Evolutionary conservation across 1,284 basidiomycete genomes (phyloP).

Genomic region (Apiotrichum montevideense): DNA sequence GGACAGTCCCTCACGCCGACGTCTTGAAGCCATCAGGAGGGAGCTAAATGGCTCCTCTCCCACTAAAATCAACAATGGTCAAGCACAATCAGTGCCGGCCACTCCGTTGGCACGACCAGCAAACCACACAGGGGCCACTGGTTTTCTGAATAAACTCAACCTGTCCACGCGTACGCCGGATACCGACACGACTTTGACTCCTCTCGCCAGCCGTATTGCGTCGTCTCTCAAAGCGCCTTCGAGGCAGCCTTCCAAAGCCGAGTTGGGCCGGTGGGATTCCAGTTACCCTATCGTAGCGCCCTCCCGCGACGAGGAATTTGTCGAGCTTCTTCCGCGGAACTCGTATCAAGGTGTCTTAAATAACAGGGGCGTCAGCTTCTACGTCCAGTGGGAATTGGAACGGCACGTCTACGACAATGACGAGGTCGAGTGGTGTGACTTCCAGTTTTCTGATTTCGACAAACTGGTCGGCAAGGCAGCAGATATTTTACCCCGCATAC

Average conservation of each 20-base stretch:
- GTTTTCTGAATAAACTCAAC: background rate
- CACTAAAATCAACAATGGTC: too few relatives aligned
- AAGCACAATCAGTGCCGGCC: background rate
- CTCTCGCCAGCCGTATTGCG: too few relatives aligned
- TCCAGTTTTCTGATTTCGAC: slow-evolving; percentile 16
- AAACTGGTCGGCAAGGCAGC: slow-evolving; percentile 12
- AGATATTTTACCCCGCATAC: slow-evolving; percentile 8
- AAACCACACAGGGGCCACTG: background rate
- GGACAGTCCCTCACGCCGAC: background rate
- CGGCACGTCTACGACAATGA: slow-evolving; percentile 8
- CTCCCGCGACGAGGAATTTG: background rate
- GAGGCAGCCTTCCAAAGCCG: background rate
- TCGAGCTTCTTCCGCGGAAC: slow-evolving; percentile 14
- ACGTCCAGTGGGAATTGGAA: slow-evolving; percentile 34
- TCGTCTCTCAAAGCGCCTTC: background rate
- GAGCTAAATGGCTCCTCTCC: background rate
- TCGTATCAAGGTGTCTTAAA: slow-evolving; percentile 13
- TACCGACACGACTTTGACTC: too few relatives aligned
- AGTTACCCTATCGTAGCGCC: background rate
- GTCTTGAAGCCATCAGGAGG: background rate
- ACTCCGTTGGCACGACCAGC: background rate
- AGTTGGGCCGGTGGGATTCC: background rate
- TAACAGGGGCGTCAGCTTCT: slow-evolving; percentile 16
- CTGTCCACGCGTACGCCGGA: too few relatives aligned
- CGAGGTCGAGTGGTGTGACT: slow-evolving; percentile 17